Percentiles rank a stretch among this genome's conserved stretches.
Conservation (phyloP, 169 alveolate species). For the Eimeria necatrix region DNA sequence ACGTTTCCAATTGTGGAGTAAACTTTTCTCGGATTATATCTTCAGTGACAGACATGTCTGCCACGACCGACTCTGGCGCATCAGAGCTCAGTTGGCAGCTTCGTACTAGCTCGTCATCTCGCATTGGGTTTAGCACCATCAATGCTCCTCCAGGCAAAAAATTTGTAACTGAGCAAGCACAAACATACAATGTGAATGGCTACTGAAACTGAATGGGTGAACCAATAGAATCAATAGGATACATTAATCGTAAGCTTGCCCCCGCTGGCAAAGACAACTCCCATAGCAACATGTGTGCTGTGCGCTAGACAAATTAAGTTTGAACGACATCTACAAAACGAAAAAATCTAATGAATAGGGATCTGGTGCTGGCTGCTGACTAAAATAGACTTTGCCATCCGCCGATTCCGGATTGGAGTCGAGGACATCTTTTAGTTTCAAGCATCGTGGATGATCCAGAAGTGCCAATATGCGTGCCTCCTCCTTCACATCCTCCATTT, state of each 20-base stretch:
- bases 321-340: background rate
- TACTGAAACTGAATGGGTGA: background rate
- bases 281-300: background rate
- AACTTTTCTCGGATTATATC: constrained; percentile 33
- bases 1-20: constrained; percentile 46
- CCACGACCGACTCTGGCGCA: constrained; percentile 7
- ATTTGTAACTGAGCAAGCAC: constrained; percentile 41
- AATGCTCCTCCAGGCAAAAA: constrained; percentile 46
- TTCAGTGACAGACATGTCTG: background rate
- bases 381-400: constrained; percentile 73
- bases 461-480: constrained; percentile 62
- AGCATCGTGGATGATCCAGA: constrained; percentile 72
- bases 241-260: no score
- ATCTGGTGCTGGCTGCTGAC: constrained; percentile 37
- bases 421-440: constrained; percentile 59
- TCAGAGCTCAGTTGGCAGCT: constrained; percentile 8
- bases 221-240: background rate
- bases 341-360: background rate
- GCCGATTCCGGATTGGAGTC: constrained; percentile 29
- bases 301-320: background rate
- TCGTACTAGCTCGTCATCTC: constrained; percentile 40
- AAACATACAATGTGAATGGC: background rate
- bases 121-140: constrained; percentile 12
- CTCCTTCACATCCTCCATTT: constrained; percentile 73
- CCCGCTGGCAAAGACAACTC: background rate